Base-by-base conservation (phyloP, 1,284 basidiomycete species). In the Coniophora puteana region DNA sequence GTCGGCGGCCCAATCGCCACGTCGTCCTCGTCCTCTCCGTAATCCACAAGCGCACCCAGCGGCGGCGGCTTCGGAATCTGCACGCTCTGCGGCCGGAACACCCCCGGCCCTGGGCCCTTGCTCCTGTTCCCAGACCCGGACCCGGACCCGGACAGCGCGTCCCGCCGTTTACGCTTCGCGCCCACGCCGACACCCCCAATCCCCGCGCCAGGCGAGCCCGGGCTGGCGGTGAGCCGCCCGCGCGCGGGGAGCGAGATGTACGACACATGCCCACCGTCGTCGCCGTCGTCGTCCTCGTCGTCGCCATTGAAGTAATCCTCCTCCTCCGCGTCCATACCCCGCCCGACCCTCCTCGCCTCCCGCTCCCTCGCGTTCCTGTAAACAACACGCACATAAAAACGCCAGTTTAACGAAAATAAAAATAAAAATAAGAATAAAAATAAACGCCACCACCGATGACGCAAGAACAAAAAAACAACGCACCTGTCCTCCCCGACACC, bases 221-320 rank as follows among this genome's bases (percentile, higher is more conserved):
- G n/a, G 44, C 39, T 25, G 46, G 13, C 31, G 38, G 25, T 14
- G 34, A 13, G 24, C 43, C 12, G 41, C 5, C 35, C 18, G 4
- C 37, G 20, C 2, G 32, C 23, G 29, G 27, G 26, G 13, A 36
- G 17, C 4, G 25, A 26, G 17, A 12, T 7, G 5, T 16, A 16
- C n/a, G 43, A n/a, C 16, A n/a, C 5, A 13, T 42, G 29, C 23
- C 27, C 21, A 29, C 43, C n/a, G 21, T 25, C 41, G 39, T 62
- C 64, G 20, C 81, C 76, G 30, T 44, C n/a, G 21, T 25, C 41
- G 39, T 62, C 64, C 18, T 82, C 76, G 30, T 83, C 79, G 25
- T 89, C 88, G 41, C 82, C 75, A 51, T 93, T 90, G 73, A 96
- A 96, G 70, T 95, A 98, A 47, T 89, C 82, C 55, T 97, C 93